Evolutionary conservation across 345 rosid genomes (phyloP), one percentile per base, ranked within the genome.

Genomic region (Moricandia moricandioides): DNA sequence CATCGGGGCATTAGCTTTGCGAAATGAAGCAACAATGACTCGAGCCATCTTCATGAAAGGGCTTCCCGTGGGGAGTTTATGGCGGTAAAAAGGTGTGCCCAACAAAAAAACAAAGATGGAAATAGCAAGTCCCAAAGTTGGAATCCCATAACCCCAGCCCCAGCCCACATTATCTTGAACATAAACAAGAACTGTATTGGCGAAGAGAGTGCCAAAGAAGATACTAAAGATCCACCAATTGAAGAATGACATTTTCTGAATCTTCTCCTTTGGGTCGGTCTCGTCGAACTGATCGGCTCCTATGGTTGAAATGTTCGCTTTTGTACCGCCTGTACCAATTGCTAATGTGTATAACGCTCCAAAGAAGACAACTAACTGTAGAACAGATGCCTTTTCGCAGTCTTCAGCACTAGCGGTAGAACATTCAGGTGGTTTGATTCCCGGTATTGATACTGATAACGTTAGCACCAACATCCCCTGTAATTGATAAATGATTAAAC

Each of bases 171-270:
- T 89, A 75, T 95, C 99, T 72, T 95, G 98, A 58, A 92, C 76
- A 74, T 92, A 95, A 4, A 95, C 97, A 29, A 92, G 92, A 8
- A 86, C 47, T 0, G 97, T 90, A 82, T 92, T 88, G 47, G 97
- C 93, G 27, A 95, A 91, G 31, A 95, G 86, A 16, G 92, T 86
- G 13, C 99, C 99, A 54, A 84, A 81, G 81, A 92, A 95, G 61
- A 92, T 89, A 83, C 96, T 85, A 76, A 95, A 92, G 97, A 89
- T 82, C 97, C 99, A 95, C 99, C 97, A 95, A 49, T 92, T 95
- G 92, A 95, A 95, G 87, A 92, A 95, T 33, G 99, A 92, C 29
- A 88, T 85, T 79, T 92, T 95, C 0, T 82, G 80, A 55, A 58
- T 74, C 83, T 92, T 95, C 83, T 95, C 97, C 61, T 83, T 89